phyloP scores from a whole-genome alignment of 441 rosid genomes.

The Adansonia gregorii region DNA sequence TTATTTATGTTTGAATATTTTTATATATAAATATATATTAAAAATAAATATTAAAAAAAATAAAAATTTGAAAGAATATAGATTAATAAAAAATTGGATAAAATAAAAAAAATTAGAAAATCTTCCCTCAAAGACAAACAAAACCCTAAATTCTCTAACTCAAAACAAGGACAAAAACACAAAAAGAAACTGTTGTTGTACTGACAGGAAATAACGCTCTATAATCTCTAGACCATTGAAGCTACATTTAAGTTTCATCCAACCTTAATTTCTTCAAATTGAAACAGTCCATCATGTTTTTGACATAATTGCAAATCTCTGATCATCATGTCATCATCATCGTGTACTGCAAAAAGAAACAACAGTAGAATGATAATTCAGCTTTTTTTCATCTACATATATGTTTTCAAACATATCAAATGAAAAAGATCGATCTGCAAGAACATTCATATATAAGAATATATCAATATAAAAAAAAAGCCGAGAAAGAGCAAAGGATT shows the following conservation, averaged over 20 bases:
- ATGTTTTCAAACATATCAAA: background rate
- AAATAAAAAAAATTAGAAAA: background rate
- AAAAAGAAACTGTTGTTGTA: background rate
- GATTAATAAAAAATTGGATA: no score
- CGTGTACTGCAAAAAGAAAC: background rate
- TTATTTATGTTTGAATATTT: no score
- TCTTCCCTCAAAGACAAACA: background rate
- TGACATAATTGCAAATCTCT: constrained; percentile 6
- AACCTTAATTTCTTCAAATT: constrained; percentile 23
- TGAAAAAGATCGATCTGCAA: background rate
- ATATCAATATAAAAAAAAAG: background rate
- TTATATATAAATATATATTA: no score
- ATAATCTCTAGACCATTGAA: background rate
- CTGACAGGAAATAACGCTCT: background rate
- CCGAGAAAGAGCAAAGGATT: background rate
- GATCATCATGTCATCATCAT: constrained; percentile 4
- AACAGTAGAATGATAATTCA: background rate
- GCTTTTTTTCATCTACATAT: background rate
- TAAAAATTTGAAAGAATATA: no score
- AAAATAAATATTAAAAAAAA: no score
- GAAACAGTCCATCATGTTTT: background rate
- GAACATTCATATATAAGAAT: background rate
- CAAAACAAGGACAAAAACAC: background rate
- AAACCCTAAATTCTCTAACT: constrained; percentile 12
- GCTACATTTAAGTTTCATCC: background rate